Conservation (phyloP, 1,284 basidiomycete genomes). For the Trametes sp. region DNA sequence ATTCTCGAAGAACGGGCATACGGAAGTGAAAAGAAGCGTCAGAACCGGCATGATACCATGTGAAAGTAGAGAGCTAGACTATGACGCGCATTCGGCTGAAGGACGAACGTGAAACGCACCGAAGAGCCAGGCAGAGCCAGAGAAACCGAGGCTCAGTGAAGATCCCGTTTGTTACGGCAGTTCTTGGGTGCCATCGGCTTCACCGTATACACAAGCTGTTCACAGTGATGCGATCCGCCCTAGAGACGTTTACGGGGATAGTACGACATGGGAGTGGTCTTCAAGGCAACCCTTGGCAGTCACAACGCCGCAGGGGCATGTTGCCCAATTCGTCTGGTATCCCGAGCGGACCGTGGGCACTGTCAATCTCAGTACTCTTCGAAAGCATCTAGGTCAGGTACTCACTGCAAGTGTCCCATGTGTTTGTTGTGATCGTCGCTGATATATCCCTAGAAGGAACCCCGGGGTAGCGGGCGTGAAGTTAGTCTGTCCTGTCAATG, state of each 20-base stretch:
- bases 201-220: neutral
- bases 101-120: neutral
- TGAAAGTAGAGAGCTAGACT: neutral
- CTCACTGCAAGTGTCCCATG: too few relatives aligned
- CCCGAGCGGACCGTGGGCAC: neutral
- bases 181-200: neutral
- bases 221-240: neutral
- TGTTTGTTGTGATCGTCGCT: too few relatives aligned
- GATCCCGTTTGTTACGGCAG: slow-evolving; percentile 3
- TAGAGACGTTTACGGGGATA: neutral
- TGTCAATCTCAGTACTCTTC: neutral
- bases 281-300: slow-evolving; percentile 4
- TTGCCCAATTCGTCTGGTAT: neutral
- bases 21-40: slow-evolving; percentile 1
- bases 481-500: too few relatives aligned
- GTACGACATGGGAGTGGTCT: neutral
- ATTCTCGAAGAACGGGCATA: neutral
- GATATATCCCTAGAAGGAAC: too few relatives aligned
- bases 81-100: neutral
- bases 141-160: neutral
- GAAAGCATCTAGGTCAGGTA: neutral
- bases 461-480: too few relatives aligned
- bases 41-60: neutral
- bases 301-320: neutral
- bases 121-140: slow-evolving; percentile 2